Evolutionary conservation across 2,329 filamentous ascomycete species (phyloP).

Genomic region (Diplocarpon mali): DNA sequence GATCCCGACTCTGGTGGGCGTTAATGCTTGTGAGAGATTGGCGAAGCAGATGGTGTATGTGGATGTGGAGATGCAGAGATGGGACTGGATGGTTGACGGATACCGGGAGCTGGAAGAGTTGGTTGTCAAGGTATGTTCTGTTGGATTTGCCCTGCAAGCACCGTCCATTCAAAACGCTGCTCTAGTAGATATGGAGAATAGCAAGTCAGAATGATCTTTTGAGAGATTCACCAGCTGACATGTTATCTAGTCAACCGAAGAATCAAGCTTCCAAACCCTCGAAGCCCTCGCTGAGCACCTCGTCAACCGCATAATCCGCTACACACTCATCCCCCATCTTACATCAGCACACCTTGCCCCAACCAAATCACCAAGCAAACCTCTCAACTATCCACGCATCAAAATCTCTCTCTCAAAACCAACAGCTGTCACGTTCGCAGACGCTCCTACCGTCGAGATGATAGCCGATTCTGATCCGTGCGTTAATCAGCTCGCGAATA

Average conservation of each 20-base stretch:
- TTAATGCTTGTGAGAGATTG: constrained; percentile 59
- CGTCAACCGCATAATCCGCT: constrained; percentile 35
- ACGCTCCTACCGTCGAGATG: constrained; percentile 58
- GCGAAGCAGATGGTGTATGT: constrained; percentile 56
- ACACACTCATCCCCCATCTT: constrained; percentile 27
- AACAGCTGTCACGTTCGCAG: constrained; percentile 60
- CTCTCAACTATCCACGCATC: constrained; percentile 28
- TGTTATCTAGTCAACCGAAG: constrained; percentile 37
- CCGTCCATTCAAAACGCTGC: too few species aligned
- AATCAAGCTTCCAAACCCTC: constrained; percentile 50
- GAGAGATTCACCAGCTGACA: background rate
- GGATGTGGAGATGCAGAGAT: constrained; percentile 48
- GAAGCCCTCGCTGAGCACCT: constrained; percentile 46
- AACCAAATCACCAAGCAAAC: background rate
- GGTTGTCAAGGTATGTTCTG: constrained; percentile 43
- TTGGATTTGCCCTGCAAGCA: too few species aligned
- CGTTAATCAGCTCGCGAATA: constrained; percentile 2
- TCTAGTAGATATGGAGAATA: too few species aligned
- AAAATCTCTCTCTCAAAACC: constrained; percentile 59
- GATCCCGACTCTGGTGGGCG: constrained; percentile 58
- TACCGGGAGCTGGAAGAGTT: constrained; percentile 46
- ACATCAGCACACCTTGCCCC: constrained; percentile 1
- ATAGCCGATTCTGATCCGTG: constrained; percentile 18
- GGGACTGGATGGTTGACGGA: constrained; percentile 34
- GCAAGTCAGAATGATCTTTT: too few species aligned